These are phyloP conservation scores for Salix viminalis DNA, from an alignment of 345 rosid species.

Conservation along the genomic window DNA sequence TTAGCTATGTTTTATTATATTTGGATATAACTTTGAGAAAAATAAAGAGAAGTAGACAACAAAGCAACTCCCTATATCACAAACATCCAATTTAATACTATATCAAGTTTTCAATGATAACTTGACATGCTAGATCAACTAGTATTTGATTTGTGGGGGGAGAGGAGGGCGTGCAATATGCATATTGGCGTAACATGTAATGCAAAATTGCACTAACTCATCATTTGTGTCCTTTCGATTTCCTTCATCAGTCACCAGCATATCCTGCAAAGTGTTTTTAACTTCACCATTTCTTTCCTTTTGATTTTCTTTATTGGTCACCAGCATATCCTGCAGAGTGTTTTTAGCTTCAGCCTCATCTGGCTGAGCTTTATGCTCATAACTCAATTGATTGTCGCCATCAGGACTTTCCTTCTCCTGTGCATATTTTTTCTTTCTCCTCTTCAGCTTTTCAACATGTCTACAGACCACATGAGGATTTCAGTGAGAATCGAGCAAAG, in stretches of 20 bases:
- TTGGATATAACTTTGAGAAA: not conserved
- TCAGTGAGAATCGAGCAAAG: not conserved
- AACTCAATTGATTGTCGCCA: not conserved
- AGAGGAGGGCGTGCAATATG: not conserved
- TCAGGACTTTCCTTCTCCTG: not conserved
- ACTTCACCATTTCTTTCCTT: not conserved
- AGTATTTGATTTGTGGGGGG: not conserved
- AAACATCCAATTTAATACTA: not conserved
- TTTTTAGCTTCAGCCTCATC: conserved; percentile 2
- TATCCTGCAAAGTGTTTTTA: conserved; percentile 1
- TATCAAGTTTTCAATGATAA: not conserved
- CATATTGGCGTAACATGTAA: not conserved
- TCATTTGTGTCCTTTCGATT: conserved; percentile 2
- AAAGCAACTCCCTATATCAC: not conserved
- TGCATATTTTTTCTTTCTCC: not conserved
- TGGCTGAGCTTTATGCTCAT: conserved; percentile 1
- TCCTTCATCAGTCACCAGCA: not conserved
- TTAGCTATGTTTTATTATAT: not conserved
- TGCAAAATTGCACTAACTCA: not conserved
- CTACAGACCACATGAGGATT: not conserved
- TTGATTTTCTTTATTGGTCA: not conserved
- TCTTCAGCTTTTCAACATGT: not conserved
- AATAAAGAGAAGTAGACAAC: not conserved
- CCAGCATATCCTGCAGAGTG: not conserved
- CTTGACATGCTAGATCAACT: not conserved